Evolutionary conservation across 2,329 filamentous ascomycete species (phyloP), one percentile per base, ranked within the genome.

Genomic region (Aspergillus oerlinghausenensis): DNA sequence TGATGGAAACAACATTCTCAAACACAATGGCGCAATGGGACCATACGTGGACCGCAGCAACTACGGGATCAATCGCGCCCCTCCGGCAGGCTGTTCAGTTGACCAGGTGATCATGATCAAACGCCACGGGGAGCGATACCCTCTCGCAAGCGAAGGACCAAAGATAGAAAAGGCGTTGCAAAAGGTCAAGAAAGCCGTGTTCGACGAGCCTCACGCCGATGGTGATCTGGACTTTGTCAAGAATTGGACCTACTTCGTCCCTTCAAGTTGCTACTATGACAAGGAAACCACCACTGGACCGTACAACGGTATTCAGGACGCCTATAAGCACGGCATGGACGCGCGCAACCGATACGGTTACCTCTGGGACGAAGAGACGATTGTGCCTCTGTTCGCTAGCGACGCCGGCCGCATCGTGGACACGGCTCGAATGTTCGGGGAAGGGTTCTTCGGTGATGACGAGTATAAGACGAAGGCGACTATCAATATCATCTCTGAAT

Each of bases 71-170:
- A 57, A 53, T 21, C 60, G 63, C 35, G 60, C 66, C 11, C 52
- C 64, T 1, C 65, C 64, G 5, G 54, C 58, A 4, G 43, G 47
- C 51, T 67, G 65, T 50, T 40, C 53, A 1, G 63, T 66, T 6
- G 64, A 64, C 47, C 65, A 67, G 50, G 61, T 65, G 17, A 59
- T 65, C 50, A 65, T 63, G 58, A 56, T 65, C 56, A 63, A 52
- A 51, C 59, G 65, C 10, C 64, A 67, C 28, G 64, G 65, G 9
- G 65, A 67, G 53, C 61, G 64, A 9, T 66, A 66, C 49, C 64
- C 65, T 6, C 51, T 50, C 23, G 32, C 51, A 8, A 51, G 35
- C 17, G 54, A 52, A 25, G 59, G 55, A 1, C 21, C 49, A 14
- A 43, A 50, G 8, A 60, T 63, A 14, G 60, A 64, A 49, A 40